Evolutionary conservation across 2,329 filamentous ascomycete species (phyloP), one percentile per base, ranked within the genome.

Genomic region (Dactylellina cionopaga): DNA sequence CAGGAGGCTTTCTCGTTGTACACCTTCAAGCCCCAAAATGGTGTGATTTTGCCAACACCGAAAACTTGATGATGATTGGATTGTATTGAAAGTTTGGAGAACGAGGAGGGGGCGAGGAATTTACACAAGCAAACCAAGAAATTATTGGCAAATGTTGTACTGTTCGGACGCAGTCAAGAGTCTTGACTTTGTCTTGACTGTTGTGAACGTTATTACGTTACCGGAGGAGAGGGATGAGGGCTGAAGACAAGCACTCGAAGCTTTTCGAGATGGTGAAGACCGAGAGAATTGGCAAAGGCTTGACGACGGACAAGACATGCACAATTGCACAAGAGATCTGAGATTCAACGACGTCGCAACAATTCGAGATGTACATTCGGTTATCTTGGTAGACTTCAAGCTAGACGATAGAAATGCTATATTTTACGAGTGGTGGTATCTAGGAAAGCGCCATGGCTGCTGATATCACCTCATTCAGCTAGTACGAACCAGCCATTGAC

Each of bases 251-350:
- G 66, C 33, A 47, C 31, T 41, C 19, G 27, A 27, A 47, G 54
- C n/a, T n/a, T n/a, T n/a, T n/a, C n/a, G n/a, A n/a, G n/a, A n/a
- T n/a, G n/a, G n/a, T n/a, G n/a, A n/a, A n/a, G n/a, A n/a, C n/a
- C n/a, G n/a, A 39, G 44, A 46, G 54, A 37, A 72, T 72, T 72
- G 68, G 68, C 68, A 39, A 59, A 72, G 47, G 59, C 68, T 72
- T 72, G 52, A 65, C 19, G n/a, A 5, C 25, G 65, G 65, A 71
- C 65, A 63, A 71, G 65, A 62, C 35, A 59, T 51, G 29, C 49
- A 71, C 58, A 71, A 63, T 31, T n/a, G n/a, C n/a, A n/a, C n/a
- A n/a, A n/a, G 62, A 39, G 51, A 66, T 39, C 29, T 52, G 29
- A 3, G 43, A 41, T 22, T 46, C 51, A 39, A 64, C 60, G 60